A percentile compares a stretch with the other conserved stretches of the same genome.
Conservation (phyloP, 2,329 filamentous ascomycete genomes). For the Penicillium rolfsii region DNA sequence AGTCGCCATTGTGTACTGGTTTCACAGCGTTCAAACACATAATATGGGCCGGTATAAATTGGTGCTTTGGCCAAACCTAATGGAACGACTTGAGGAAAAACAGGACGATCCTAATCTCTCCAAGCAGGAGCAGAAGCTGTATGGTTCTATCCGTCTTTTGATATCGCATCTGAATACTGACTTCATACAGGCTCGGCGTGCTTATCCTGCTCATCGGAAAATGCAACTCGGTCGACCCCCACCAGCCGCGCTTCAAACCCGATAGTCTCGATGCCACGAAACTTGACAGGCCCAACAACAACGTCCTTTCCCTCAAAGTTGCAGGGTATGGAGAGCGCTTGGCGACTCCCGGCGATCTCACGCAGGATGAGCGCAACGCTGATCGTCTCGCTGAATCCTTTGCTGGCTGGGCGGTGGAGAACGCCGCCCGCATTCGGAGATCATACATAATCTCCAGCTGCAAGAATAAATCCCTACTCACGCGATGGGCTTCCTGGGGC, state of each 20-base stretch:
- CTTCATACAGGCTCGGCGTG: slow-evolving; percentile 11
- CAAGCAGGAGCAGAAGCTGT: slow-evolving; percentile 17
- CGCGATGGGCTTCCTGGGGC: slow-evolving; percentile 21
- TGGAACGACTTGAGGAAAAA: slow-evolving; percentile 39
- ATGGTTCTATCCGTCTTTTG: not conserved
- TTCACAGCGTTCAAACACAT: slow-evolving; percentile 26
- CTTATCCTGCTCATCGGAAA: slow-evolving; percentile 29
- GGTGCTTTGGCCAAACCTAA: slow-evolving; percentile 42
- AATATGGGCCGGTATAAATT: slow-evolving; percentile 43
- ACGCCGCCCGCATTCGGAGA: slow-evolving; percentile 37
- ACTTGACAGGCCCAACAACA: slow-evolving; percentile 30
- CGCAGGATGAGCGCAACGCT: slow-evolving; percentile 35
- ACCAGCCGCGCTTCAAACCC: slow-evolving; percentile 12
- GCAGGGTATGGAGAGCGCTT: slow-evolving; percentile 35
- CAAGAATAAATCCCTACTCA: not conserved
- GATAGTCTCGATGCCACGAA: slow-evolving; percentile 29
- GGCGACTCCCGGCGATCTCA: slow-evolving; percentile 29
- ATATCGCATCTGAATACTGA: not conserved
- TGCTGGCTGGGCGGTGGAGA: slow-evolving; percentile 41
- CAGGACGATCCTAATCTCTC: slow-evolving; percentile 20
- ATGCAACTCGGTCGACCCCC: slow-evolving; percentile 26
- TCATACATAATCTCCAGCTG: slow-evolving; percentile 33
- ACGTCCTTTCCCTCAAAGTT: slow-evolving; percentile 37
- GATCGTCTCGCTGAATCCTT: slow-evolving; percentile 47
- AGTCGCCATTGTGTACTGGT: slow-evolving; percentile 44